Base-by-base conservation (phyloP, 2,329 filamentous ascomycete genomes). In the Ceratocystis colombiana region DNA sequence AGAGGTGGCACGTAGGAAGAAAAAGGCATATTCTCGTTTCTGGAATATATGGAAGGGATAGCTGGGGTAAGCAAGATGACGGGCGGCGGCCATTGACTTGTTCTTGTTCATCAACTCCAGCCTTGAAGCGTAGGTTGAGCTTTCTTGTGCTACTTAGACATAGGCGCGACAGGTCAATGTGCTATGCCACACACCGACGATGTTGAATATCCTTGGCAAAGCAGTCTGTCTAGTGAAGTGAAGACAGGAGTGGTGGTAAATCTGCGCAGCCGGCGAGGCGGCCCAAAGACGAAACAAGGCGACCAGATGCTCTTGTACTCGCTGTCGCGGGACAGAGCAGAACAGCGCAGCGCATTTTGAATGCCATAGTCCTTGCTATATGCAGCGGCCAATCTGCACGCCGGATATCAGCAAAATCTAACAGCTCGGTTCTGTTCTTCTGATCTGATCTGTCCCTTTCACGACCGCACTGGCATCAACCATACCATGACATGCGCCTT, bases 21-120 rank as follows among this genome's bases (percentile, higher is more conserved):
- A 55, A 63, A 59, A 20, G 50, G 57, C 53, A 50, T 25, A 50
- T 61, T 62, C 37, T 46, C n/a, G n/a, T 62, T 62, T 44, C n/a
- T 45, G 25, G 25, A 12, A 15, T 41, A 41, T 41, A 12, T 15
- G 10, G 37, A 41, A 15, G 37, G 37, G 37, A 41, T 41, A 41
- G 4, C 12, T 2, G 37, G 20, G 45, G 15, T 5, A 25, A 25
- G 61, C 30, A 62, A 20, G 33, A 37, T 15, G 20, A 12, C 37
- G 8, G 45, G n/a, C 61, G 48, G 20, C 48, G 48, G 20, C 48
- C 25, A 53, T 41, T 41, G 48, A 17, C 48, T 2, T 41, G 22
- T 53, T 20, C 48, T 53, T 28, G 22, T 53, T 15, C 22, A 25
- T 53, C 20, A 28, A 53, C 48, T 25, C 8, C 48, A 28, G 48